Evolutionary conservation across 805 yeast species (phyloP), one percentile per base, ranked within the genome.

Genomic region (Zygoascus tannicola): DNA sequence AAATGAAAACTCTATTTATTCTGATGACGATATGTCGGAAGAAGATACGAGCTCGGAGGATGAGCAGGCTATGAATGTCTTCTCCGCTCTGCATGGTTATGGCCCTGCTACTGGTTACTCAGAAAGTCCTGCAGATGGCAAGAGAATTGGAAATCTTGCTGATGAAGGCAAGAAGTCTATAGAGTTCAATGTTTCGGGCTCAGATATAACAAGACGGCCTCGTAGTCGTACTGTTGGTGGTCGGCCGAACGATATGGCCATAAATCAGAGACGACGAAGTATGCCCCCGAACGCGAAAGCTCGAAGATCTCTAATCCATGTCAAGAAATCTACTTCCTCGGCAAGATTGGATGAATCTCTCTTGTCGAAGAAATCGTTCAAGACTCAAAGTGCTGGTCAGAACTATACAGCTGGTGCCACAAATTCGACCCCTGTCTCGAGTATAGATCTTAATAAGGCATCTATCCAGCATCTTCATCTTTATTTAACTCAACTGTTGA

Each of bases 371-470:
- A 26, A 12, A 26, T 26, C 30, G 30, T 26, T 26, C 30, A 26
- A 26, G 12, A 26, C 12, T 7, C 30, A 8, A 14, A 18, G 33
- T 33, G 32, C 28, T 33, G 12, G 35, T 23, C 21, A 32, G 12
- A 15, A 19, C 38, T n/a, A 14, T 19, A 8, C 33, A 5, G 34
- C 22, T 12, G 20, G 7, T 16, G 18, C 22, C 12, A 10, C 30
- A 26, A 12, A 12, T 7, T 26, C 35, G 10, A 38, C 38, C 2
- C 41, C 42, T 10, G 35, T 43, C 4, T 46, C 52, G 5, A 45
- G 42, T 20, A 45, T 49, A 33, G 64, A 60, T 22, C 48, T 62
- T 22, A 60, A 58, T 47, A 52, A 56, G 18, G 66, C 66, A 12
- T 50, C 61, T 21, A 48, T 57, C 18, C 33, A 49, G 32, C 64